Percentiles rank a stretch among this genome's conserved stretches.
Conservation (phyloP, 2,329 filamentous ascomycete genomes). For the Xylariaceae sp. region DNA sequence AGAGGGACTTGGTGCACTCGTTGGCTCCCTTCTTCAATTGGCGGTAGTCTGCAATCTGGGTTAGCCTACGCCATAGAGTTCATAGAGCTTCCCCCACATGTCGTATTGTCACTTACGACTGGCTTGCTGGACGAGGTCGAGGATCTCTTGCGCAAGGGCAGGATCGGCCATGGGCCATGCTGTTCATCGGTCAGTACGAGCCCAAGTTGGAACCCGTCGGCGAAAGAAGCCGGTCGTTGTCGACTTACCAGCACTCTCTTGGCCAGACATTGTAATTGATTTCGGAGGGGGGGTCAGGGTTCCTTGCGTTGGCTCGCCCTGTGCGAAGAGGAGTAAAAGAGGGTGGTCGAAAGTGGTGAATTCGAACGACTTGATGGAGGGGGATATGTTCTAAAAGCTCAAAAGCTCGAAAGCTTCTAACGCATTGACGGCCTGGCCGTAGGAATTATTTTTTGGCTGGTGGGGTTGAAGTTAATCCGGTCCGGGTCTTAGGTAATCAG, state of each 20-base stretch:
- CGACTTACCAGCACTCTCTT: conserved; percentile 37
- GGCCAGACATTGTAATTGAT: conserved; percentile 38
- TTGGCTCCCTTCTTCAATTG: conserved; percentile 92
- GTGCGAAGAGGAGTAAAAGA: conserved; percentile 36
- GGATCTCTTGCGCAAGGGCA: conserved; percentile 78
- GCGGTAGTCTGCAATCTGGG: conserved; percentile 46
- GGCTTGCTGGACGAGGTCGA: conserved; percentile 80
- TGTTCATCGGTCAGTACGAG: conserved; percentile 3
- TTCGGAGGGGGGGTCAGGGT: conserved; percentile 50
- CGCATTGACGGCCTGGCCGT: not conserved
- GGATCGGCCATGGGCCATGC: conserved; percentile 77
- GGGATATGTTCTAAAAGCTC: conserved; percentile 8
- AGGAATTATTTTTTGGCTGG: conserved; percentile 22
- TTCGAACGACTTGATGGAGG: not conserved
- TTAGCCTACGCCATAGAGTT: not conserved
- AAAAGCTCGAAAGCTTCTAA: conserved; percentile 15
- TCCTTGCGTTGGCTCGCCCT: conserved; percentile 69
- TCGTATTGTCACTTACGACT: conserved; percentile 46
- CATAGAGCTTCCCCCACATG: not conserved
- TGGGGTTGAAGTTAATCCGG: conserved; percentile 31
- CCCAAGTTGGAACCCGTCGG: not conserved
- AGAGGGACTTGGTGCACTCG: conserved; percentile 85
- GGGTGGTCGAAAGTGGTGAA: conserved; percentile 2
- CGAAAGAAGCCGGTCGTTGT: not conserved
- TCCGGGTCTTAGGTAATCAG: conserved; percentile 31